Conservation (phyloP, 345 rosid genomes). For the Capsella bursapastoris region DNA sequence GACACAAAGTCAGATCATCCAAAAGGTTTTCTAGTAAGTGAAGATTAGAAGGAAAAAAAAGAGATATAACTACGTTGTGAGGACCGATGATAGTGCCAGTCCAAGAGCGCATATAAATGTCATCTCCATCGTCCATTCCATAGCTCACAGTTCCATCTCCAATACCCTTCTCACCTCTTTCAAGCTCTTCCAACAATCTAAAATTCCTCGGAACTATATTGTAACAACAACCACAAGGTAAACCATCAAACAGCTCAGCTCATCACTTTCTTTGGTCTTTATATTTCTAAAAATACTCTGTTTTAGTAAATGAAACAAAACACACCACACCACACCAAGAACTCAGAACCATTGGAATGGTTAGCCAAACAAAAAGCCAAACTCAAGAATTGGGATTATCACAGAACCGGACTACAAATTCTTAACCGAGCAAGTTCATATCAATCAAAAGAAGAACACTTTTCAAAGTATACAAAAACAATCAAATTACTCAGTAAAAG, state of each 20-base stretch:
- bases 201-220: slow-evolving; percentile 83
- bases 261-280: too few relatives aligned
- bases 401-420: not conserved
- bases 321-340: not conserved
- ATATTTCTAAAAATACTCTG: too few relatives aligned
- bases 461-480: not conserved
- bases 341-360: not conserved
- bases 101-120: slow-evolving; percentile 97
- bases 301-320: not conserved
- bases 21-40: not conserved
- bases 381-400: not conserved
- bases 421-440: not conserved
- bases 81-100: slow-evolving; percentile 93
- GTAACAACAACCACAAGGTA: not conserved
- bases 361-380: not conserved
- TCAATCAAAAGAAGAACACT: slow-evolving; percentile 2
- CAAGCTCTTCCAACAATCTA: slow-evolving; percentile 85
- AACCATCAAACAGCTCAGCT: not conserved
- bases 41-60: not conserved
- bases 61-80: slow-evolving; percentile 69
- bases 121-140: slow-evolving; percentile 98
- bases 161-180: slow-evolving; percentile 93
- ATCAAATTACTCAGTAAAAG: not conserved
- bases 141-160: slow-evolving; percentile 98
- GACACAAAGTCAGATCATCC: not conserved